A percentile compares a stretch with the other conserved stretches of the same genome.
These are phyloP conservation scores for Tolypocladium capitatum DNA, from an alignment of 2,329 filamentous ascomycete genomes.

Conservation along the genomic window DNA sequence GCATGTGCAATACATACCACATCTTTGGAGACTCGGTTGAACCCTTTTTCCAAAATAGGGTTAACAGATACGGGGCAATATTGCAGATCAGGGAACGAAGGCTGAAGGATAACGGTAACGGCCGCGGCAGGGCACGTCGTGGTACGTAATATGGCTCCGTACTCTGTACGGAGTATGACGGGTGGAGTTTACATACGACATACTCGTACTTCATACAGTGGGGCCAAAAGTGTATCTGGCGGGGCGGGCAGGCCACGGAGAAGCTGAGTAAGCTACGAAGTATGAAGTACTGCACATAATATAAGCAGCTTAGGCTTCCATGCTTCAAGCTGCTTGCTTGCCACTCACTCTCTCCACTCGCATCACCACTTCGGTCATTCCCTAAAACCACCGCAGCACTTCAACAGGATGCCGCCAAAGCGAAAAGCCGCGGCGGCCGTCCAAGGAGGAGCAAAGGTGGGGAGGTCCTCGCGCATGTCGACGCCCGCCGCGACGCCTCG, in stretches of 20 bases:
- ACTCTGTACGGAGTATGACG: no score
- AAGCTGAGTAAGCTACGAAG: no score
- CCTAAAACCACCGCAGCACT: conserved; percentile 7
- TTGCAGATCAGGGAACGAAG: not conserved
- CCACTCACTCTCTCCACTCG: conserved; percentile 1
- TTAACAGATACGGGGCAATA: not conserved
- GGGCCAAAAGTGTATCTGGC: no score
- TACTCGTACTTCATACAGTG: no score
- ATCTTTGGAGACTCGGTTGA: conserved; percentile 9
- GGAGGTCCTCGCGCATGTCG: conserved; percentile 42
- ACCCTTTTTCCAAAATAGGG: not conserved
- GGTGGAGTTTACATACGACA: no score
- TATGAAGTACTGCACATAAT: no score
- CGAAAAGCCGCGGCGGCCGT: conserved; percentile 47
- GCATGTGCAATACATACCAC: conserved; percentile 19
- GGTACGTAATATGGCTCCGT: no score
- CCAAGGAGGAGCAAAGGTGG: conserved; percentile 37
- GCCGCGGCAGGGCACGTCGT: not conserved
- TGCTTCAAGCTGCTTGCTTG: no score
- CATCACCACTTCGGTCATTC: not conserved
- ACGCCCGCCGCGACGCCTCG: conserved; percentile 48
- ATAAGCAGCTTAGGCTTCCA: no score
- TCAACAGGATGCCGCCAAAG: conserved; percentile 49
- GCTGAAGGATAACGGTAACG: not conserved
- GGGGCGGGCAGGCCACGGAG: no score